These are phyloP conservation scores for Cystobasidiaceae sp. DNA, from an alignment of 1,284 basidiomycete genomes.

Conservation along the genomic window DNA sequence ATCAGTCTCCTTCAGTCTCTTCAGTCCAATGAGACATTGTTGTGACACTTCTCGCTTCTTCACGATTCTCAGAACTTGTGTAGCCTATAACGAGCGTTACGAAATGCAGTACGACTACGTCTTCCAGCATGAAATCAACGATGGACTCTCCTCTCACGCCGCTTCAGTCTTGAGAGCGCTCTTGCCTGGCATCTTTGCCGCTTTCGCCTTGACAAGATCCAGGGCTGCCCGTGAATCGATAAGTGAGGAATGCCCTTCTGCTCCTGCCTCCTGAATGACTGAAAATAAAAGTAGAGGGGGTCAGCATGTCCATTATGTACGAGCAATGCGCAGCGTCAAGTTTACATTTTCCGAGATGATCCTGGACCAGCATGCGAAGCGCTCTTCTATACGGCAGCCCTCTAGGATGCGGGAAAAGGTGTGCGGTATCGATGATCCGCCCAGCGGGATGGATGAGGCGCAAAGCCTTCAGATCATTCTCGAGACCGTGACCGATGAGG, in stretches of 20 bases:
- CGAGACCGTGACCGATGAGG: constrained; percentile 53
- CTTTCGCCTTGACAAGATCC: constrained; percentile 27
- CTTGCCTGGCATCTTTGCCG: constrained; percentile 4
- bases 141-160: too few species aligned
- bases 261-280: constrained; percentile 32
- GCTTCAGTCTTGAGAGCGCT: too few species aligned
- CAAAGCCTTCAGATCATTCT: constrained; percentile 54
- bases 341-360: constrained; percentile 24
- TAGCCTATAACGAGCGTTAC: too few species aligned
- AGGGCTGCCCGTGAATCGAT: constrained; percentile 30
- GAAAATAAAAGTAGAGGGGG: too few species aligned
- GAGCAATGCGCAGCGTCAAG: too few species aligned
- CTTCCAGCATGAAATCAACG: too few species aligned
- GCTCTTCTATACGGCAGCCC: constrained; percentile 28
- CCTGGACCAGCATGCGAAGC: constrained; percentile 22
- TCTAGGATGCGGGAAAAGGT: constrained; percentile 31
- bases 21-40: too few species aligned
- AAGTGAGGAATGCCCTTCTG: constrained; percentile 16
- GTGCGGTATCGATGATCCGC: constrained; percentile 30
- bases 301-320: too few species aligned
- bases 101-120: too few species aligned
- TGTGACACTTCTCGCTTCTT: too few species aligned
- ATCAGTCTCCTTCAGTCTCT: too few species aligned
- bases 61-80: too few species aligned
- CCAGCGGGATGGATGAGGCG: constrained; percentile 30